Evolutionary conservation across 192 early-diverging fungal species (phyloP).

Genomic region (Chytriomyces sp.): DNA sequence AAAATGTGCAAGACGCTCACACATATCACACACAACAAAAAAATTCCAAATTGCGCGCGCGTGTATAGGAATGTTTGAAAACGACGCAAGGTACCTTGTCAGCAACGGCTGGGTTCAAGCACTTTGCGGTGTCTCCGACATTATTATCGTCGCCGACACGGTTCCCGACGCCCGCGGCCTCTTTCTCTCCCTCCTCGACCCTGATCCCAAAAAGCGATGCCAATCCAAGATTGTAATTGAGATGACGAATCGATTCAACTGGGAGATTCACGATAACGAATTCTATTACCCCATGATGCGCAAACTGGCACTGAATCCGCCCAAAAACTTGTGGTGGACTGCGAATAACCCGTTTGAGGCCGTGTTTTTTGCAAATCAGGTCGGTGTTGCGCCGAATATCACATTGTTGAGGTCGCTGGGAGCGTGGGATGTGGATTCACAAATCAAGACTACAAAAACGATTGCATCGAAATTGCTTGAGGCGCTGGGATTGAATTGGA

Average conservation of each 20-base stretch:
- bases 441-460: background rate
- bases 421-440: conserved; percentile 23
- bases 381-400: conserved; percentile 2
- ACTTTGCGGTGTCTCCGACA: conserved; percentile 10
- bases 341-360: conserved; percentile 30
- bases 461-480: background rate
- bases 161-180: conserved; percentile 25
- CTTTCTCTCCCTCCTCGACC: conserved; percentile 7
- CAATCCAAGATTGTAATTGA: conserved; percentile 22
- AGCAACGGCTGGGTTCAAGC: background rate
- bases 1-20: background rate
- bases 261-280: conserved; percentile 6
- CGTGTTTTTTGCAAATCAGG: conserved; percentile 4
- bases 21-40: too few relatives aligned
- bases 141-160: conserved; percentile 30
- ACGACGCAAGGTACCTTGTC: conserved; percentile 5
- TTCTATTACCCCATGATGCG: conserved; percentile 10
- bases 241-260: conserved; percentile 32
- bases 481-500: background rate
- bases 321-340: conserved; percentile 13
- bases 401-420: conserved; percentile 17
- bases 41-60: too few relatives aligned
- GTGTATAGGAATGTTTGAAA: background rate
- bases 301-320: background rate
- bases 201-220: conserved; percentile 11